These are phyloP conservation scores for Globisporangium barbulae DNA, from an alignment of 352 stramenopile genomes.

Conservation along the genomic window DNA sequence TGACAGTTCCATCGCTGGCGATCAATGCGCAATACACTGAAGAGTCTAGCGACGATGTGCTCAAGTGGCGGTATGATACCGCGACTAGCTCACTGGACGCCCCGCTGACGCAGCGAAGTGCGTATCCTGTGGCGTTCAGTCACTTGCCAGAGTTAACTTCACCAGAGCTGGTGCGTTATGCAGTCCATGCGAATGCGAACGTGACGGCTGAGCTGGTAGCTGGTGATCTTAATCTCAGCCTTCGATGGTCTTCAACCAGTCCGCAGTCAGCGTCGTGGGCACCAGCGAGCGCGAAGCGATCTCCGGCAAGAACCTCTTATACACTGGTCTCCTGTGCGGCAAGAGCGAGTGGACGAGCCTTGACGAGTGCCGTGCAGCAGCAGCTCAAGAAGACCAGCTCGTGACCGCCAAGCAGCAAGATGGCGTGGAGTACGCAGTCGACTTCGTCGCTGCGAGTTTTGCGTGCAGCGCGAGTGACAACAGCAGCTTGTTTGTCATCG, in stretches of 20 bases:
- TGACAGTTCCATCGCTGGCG: background rate
- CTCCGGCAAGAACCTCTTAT: background rate
- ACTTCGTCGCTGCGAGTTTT: background rate
- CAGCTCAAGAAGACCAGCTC: background rate
- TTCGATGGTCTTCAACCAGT: background rate
- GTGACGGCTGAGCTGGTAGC: background rate
- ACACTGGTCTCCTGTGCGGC: background rate
- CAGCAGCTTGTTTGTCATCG: constrained; percentile 3
- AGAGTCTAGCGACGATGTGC: background rate
- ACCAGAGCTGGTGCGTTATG: background rate
- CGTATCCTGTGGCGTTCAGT: background rate
- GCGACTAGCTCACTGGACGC: background rate
- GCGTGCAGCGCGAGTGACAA: background rate
- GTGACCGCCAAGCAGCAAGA: background rate
- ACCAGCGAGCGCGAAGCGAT: constrained; percentile 2
- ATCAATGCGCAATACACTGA: background rate
- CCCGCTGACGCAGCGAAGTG: background rate
- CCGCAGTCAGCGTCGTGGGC: background rate
- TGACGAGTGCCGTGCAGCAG: background rate
- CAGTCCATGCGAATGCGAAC: background rate
- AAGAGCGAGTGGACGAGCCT: background rate
- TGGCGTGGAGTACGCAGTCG: constrained; percentile 1
- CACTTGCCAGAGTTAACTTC: background rate
- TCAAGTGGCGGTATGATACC: background rate
- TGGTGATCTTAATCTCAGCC: background rate